phyloP scores from a whole-genome alignment of 495 filamentous ascomycete genomes.

The Neurospora tetrasperma region DNA sequence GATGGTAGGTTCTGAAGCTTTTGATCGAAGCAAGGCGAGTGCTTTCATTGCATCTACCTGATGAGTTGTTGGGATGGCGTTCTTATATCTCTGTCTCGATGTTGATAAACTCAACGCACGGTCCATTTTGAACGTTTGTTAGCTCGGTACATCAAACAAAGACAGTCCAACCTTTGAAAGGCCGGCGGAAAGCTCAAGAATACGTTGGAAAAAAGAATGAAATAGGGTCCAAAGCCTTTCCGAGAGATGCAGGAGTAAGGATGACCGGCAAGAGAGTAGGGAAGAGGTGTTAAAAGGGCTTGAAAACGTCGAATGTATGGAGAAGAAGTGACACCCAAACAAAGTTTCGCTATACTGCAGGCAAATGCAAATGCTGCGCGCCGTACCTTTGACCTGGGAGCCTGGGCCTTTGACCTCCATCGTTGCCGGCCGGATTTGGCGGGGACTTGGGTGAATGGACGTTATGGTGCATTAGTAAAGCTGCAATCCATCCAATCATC shows the following conservation, averaged over 20 bases:
- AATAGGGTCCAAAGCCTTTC: background rate
- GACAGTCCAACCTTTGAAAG: background rate
- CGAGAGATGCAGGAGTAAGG: background rate
- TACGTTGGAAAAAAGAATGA: accelerated
- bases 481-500: background rate
- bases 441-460: background rate
- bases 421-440: background rate
- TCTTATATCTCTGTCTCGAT: background rate
- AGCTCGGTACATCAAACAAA: background rate
- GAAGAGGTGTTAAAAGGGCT: background rate
- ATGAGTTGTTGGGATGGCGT: background rate
- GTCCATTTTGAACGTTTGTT: background rate
- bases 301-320: background rate
- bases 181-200: background rate
- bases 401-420: background rate
- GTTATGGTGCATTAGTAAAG: background rate
- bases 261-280: background rate
- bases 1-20: background rate
- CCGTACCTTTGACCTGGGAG: too few species aligned
- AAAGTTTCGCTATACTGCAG: background rate
- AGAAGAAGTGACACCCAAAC: background rate
- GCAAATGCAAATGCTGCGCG: background rate
- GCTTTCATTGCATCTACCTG: background rate
- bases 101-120: background rate
- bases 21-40: background rate